Evolutionary conservation across 1,284 basidiomycete species (phyloP), one percentile per base, ranked within the genome.

Genomic region (Sanghuangporus sanghuang): DNA sequence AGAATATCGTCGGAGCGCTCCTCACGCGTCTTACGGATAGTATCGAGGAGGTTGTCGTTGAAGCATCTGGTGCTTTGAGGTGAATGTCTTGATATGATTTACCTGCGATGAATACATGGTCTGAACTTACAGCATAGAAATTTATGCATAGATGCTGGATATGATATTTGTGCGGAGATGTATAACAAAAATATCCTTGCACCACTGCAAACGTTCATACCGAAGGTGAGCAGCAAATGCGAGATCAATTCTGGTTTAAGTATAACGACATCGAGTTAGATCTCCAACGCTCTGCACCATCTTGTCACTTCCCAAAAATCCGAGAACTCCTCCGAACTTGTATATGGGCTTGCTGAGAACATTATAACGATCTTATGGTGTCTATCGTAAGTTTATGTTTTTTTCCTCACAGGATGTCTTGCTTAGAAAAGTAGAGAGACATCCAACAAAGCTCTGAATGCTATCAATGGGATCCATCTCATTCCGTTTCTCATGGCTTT

Each of bases 161-260:
- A 91, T 70, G 93, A 96, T 70, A 91, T 96, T 49, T 95, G 94
- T 70, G 92, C 90, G 3, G 93, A 97, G 75, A 96, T 98, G 93
- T 96, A 90, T 76, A 97, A 98, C 76, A 97, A 97, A 78, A 91
- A 91, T 68, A 87, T 97, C 60, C 79, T 96, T 61, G 81, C 86
- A 1, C 92, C 91, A 0, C 74, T 94, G 62, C 85, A 80, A 69
- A 80, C 81, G 0, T 90, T 91, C 69, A 79, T 93, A 32, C 86
- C 89, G 8, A 93, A 92, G 78, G 92, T 90, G 66, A 35, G 21
- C 16, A n/a, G 8, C 44, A n/a, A 6, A 46, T 46, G 7, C 16
- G 16, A n/a, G 8, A n/a, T 4, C 16, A n/a, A 46, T n/a, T n/a
- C 11, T n/a, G 6, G 7, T 3, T n/a, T n/a, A n/a, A 46, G 16